These are phyloP conservation scores for Stagonosporopsis vannaccii DNA, from an alignment of 2,329 filamentous ascomycete species.

Conservation along the genomic window DNA sequence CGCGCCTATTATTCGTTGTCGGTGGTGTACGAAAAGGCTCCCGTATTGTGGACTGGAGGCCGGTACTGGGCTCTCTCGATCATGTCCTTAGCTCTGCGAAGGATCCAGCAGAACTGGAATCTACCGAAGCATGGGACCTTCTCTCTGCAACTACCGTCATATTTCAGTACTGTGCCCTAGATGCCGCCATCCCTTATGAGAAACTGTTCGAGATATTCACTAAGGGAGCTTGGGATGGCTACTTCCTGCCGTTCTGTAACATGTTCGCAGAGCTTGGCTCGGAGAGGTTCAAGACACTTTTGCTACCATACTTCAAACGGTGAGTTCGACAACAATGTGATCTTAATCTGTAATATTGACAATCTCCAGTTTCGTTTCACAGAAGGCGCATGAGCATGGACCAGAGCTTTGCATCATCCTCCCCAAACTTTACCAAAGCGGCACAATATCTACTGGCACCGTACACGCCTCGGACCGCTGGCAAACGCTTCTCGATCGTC, in stretches of 20 bases:
- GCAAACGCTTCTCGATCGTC: slow-evolving; percentile 64
- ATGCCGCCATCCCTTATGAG: slow-evolving; percentile 75
- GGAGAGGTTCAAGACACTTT: slow-evolving; percentile 78
- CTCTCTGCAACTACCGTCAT: slow-evolving; percentile 66
- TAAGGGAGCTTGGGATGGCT: slow-evolving; percentile 69
- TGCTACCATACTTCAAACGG: slow-evolving; percentile 82
- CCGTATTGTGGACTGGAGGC: slow-evolving; percentile 75
- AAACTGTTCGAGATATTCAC: slow-evolving; percentile 70
- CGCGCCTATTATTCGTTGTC: slow-evolving; percentile 69
- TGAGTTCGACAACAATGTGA: slow-evolving; percentile 44
- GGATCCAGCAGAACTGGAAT: slow-evolving; percentile 47
- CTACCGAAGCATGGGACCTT: slow-evolving; percentile 41
- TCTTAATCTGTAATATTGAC: slow-evolving; percentile 32
- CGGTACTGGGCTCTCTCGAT: slow-evolving; percentile 60
- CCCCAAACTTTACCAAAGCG: slow-evolving; percentile 37
- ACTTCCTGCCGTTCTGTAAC: slow-evolving; percentile 87
- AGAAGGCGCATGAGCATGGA: slow-evolving; percentile 43
- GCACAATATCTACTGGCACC: slow-evolving; percentile 24
- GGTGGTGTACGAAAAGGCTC: slow-evolving; percentile 83
- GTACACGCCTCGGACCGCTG: slow-evolving; percentile 38
- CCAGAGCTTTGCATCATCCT: slow-evolving; percentile 41
- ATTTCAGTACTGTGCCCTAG: slow-evolving; percentile 79
- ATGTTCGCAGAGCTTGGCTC: slow-evolving; percentile 77
- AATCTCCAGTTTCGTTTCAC: slow-evolving; percentile 69
- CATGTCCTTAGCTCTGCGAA: slow-evolving; percentile 39